These are phyloP conservation scores for Podosphaera aphanis DNA, from an alignment of 2,329 filamentous ascomycete species.

Conservation along the genomic window DNA sequence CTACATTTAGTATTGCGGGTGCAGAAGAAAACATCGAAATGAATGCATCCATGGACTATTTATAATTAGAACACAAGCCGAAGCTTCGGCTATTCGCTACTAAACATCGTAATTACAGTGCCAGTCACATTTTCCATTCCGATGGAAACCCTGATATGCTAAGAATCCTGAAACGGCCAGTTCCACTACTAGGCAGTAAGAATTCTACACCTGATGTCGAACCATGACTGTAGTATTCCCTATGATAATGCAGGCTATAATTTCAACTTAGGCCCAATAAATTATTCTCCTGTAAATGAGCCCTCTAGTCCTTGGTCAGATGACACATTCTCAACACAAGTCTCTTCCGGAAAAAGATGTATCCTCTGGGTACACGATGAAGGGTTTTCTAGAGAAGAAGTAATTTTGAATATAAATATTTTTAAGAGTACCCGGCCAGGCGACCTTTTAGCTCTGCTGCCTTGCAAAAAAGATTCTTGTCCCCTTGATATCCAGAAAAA, in stretches of 20 bases:
- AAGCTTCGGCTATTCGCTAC: too few species aligned
- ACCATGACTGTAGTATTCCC: not conserved
- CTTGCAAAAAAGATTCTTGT: constrained; percentile 28
- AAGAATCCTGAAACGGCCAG: not conserved
- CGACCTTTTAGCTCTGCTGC: constrained; percentile 48
- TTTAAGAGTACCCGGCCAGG: constrained; percentile 43
- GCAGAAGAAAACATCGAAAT: too few species aligned
- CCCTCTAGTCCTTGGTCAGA: constrained; percentile 2
- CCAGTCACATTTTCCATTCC: too few species aligned
- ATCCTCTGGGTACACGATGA: constrained; percentile 29
- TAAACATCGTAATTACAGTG: too few species aligned
- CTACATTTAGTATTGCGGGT: too few species aligned
- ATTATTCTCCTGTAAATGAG: constrained; percentile 9
- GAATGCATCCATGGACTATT: too few species aligned
- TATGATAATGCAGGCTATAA: constrained; percentile 5
- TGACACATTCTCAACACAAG: constrained; percentile 6
- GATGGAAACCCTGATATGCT: too few species aligned
- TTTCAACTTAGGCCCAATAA: constrained; percentile 9
- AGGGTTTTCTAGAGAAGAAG: constrained; percentile 51
- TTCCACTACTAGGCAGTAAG: not conserved
- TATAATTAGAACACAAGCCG: too few species aligned
- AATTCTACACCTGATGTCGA: not conserved
- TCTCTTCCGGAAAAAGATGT: constrained; percentile 12
- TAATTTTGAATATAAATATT: constrained; percentile 53
- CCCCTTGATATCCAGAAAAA: constrained; percentile 23